Evolutionary conservation across 176 grass and related monocot genomes (phyloP).

Genomic region (Aegilops sharonensis): DNA sequence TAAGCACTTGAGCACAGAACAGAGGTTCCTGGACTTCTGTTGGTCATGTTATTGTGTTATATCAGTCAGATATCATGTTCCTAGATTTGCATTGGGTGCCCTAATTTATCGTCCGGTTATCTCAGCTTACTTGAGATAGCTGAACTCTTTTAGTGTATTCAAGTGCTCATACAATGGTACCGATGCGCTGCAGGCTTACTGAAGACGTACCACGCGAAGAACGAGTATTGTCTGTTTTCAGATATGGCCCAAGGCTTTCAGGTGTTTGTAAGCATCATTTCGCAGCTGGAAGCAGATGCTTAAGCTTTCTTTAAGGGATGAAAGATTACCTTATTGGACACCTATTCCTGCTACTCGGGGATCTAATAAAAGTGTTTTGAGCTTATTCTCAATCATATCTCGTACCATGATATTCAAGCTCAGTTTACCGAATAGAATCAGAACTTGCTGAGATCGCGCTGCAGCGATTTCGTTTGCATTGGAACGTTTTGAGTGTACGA

Average conservation of each 20-base stretch:
- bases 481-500: background rate
- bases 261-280: slow-evolving; percentile 93
- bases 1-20: slow-evolving; percentile 29
- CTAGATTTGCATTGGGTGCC: background rate
- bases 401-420: background rate
- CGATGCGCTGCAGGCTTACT: slow-evolving; percentile 56
- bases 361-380: background rate
- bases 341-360: background rate
- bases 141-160: background rate
- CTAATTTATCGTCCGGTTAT: background rate
- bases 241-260: slow-evolving; percentile 88
- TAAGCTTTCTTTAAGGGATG: background rate
- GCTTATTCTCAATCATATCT: background rate
- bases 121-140: background rate
- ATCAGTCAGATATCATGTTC: background rate
- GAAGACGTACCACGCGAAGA: slow-evolving; percentile 86
- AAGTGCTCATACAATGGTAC: slow-evolving; percentile 11
- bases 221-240: slow-evolving; percentile 90
- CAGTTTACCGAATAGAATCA: background rate
- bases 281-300: slow-evolving; percentile 62
- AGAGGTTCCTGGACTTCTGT: background rate
- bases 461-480: background rate
- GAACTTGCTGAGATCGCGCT: no score
- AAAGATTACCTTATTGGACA: background rate
- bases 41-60: background rate